Evolutionary conservation across 2,329 filamentous ascomycete genomes (phyloP), one percentile per base, ranked within the genome.

Genomic region (Ramichloridium luteum): DNA sequence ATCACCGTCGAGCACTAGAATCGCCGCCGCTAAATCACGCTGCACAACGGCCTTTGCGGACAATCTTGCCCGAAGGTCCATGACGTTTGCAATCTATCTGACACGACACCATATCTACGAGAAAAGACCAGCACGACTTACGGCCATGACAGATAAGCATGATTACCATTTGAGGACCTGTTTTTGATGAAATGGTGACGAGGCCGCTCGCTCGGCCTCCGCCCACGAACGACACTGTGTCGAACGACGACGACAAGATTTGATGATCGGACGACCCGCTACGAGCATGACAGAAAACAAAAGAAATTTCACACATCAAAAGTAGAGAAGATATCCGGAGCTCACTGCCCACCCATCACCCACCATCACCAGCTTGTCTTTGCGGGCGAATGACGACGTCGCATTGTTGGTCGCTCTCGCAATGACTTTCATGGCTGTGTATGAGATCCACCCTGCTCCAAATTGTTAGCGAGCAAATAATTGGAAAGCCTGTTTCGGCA

Each of bases 1-100:
- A 74, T 76, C 51, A 72, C 74, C 47, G 72, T 75, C 47, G 72
- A 74, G 60, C 72, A 71, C 33, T 54, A 47, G 44, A 30, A 56
- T 55, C 30, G 31, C 6, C n/a, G n/a, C n/a, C n/a, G n/a, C n/a
- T n/a, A n/a, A n/a, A n/a, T n/a, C n/a, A n/a, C n/a, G n/a, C n/a
- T n/a, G n/a, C n/a, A n/a, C n/a, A n/a, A n/a, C n/a, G n/a, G n/a
- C 11, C 18, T 23, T 28, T 11, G 13, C 29, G 32, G 26, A 8
- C 32, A 6, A 16, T 15, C 26, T 18, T 11, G 27, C 14, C 16
- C 25, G 27, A 14, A 25, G 18, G n/a, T n/a, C 8, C 8, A 23
- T 23, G n/a, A 23, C 20, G 20, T 8, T 23, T 8, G 8, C 20
- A 32, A 20, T 18, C 27, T 14, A 25, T 36, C 23, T 25, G 25